Conservation (phyloP, 139 green algal genomes). For the Chlorella vulgaris region DNA sequence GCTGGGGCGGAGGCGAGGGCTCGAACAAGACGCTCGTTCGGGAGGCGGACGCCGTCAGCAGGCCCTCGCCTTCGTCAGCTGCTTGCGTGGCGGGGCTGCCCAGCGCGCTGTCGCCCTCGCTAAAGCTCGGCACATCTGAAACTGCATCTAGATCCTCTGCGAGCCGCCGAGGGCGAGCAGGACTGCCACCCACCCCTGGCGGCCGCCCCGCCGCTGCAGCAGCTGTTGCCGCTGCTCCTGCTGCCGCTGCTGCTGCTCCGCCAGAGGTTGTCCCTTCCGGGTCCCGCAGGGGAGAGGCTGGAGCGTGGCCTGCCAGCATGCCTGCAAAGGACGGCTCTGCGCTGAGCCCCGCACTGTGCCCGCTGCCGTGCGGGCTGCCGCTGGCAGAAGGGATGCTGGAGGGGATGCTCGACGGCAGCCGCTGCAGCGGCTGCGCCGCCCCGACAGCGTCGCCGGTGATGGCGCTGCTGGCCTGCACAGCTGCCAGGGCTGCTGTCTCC, state of each 20-base stretch:
- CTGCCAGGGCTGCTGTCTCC: conserved; percentile 33
- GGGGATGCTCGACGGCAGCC: background rate
- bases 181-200: too few relatives aligned
- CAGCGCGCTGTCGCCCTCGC: background rate
- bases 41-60: background rate
- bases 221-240: background rate
- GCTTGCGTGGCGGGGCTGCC: background rate
- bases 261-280: too few relatives aligned
- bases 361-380: background rate
- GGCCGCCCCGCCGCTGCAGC: too few relatives aligned
- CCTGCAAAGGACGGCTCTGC: conserved; percentile 21
- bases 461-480: conserved; percentile 45
- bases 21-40: conserved; percentile 16
- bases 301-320: conserved; percentile 6
- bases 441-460: conserved; percentile 3
- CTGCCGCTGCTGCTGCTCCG: background rate
- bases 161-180: conserved; percentile 1
- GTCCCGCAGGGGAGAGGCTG: too few relatives aligned
- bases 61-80: background rate
- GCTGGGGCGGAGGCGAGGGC: background rate
- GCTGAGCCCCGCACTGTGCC: background rate
- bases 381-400: background rate
- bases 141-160: conserved; percentile 28
- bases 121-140: conserved; percentile 25
- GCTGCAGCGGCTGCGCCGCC: background rate